Base-by-base conservation (phyloP, 306 rosid species). In the Delonix regia region DNA sequence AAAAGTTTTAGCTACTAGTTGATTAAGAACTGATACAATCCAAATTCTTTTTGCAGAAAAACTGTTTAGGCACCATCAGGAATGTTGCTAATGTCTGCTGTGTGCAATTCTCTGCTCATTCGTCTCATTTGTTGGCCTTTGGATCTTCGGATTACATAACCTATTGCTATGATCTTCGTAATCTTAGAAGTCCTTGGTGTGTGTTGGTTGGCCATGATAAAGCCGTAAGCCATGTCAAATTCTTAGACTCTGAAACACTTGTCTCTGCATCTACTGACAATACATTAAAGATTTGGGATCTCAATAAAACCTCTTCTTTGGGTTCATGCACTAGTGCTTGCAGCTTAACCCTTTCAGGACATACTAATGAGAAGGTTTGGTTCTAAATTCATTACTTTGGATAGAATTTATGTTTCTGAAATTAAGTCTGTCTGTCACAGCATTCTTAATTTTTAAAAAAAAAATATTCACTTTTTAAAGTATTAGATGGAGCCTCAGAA, bases 181-280 rank as follows among this genome's bases (percentile, higher is more conserved):
- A 89, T 86, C 83, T 91, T 69, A 87, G 85, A 85, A 84, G 84
- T 76, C 97, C 99, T 18, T 94, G 97, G 97, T 92, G 97, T 79
- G 88, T 88, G 66, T 78, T 94, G 88, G 85, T 73, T 63, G 97
- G 99, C 39, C 99, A 94, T 56, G 83, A 81, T 47, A 91, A 85
- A 83, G 85, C 92, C 73, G 98, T 90, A 36, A 90, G 94, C 87
- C 86, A 75, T 81, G 94, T 87, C 57, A 89, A 94, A 83, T 92
- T 94, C 87, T 84, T 94, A 76, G 97, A 94, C 81, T 86, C 94
- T 6, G 92, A 83, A 77, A 91, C 96, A 84, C 82, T 90, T 70
- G 91, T 92, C 81, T 87, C 97, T 84, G 99, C 99, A 42, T 94
- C 99, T 74, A 94, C 97, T 19, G 99, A 94, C 84, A 92, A 87